These are phyloP conservation scores for Metschnikowia shivogae DNA, from an alignment of 805 yeast species.

Conservation along the genomic window DNA sequence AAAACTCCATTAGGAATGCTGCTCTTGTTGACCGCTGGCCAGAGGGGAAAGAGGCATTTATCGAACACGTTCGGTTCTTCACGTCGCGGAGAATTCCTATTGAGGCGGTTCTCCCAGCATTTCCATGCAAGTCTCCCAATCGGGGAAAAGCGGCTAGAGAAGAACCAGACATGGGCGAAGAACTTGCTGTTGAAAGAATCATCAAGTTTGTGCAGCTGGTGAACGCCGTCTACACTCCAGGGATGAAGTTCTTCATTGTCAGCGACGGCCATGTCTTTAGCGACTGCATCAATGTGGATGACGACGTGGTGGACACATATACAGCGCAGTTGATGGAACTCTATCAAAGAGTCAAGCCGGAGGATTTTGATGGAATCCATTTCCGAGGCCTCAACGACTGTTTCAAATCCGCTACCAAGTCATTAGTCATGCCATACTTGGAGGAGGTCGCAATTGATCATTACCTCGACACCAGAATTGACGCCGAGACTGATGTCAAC, in stretches of 20 bases:
- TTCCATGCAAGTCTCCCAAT: constrained; percentile 63
- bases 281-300: constrained; percentile 61
- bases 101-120: constrained; percentile 60
- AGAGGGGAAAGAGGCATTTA: constrained; percentile 36
- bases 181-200: constrained; percentile 30
- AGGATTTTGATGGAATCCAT: constrained; percentile 23
- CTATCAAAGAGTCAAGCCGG: constrained; percentile 34
- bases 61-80: constrained; percentile 42
- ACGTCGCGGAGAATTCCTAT: constrained; percentile 45
- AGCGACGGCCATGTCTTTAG: constrained; percentile 66
- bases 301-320: constrained; percentile 47
- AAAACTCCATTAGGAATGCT: constrained; percentile 44
- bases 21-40: constrained; percentile 48
- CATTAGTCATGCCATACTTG: constrained; percentile 16
- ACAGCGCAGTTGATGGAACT: constrained; percentile 42
- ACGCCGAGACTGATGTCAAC: constrained; percentile 31
- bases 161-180: constrained; percentile 52
- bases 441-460: constrained; percentile 26
- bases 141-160: constrained; percentile 45
- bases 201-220: constrained; percentile 28
- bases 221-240: constrained; percentile 46
- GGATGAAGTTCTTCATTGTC: constrained; percentile 52
- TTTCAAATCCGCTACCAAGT: constrained; percentile 21
- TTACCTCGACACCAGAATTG: constrained; percentile 31
- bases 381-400: constrained; percentile 36